Percentiles rank a stretch among this genome's conserved stretches.
These are phyloP conservation scores for Quaeritorhiza haematococci DNA, from an alignment of 371 early-diverging fungal species.

Conservation along the genomic window DNA sequence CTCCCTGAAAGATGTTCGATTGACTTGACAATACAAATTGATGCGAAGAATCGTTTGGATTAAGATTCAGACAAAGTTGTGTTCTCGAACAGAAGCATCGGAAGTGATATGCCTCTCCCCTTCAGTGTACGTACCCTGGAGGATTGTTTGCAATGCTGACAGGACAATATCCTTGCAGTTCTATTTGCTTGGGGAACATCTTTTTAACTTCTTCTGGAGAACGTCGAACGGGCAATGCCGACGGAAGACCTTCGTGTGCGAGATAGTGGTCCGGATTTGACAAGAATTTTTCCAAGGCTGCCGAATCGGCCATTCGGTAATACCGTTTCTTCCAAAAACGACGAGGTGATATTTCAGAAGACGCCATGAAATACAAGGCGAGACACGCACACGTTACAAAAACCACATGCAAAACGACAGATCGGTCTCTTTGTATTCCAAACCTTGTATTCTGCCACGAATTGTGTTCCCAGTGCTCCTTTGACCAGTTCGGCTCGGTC, in stretches of 20 bases:
- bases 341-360: no score
- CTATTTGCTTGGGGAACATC: constrained; percentile 40
- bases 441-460: constrained; percentile 40
- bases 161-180: constrained; percentile 48
- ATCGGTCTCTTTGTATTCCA: not conserved
- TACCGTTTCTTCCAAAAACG: constrained; percentile 31
- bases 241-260: constrained; percentile 26
- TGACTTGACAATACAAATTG: not conserved
- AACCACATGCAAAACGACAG: not conserved
- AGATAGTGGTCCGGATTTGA: constrained; percentile 31
- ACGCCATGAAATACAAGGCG: no score
- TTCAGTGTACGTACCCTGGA: constrained; percentile 23
- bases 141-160: constrained; percentile 37
- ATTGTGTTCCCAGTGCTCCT: constrained; percentile 19
- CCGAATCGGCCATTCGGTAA: constrained; percentile 27
- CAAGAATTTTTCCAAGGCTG: constrained; percentile 30
- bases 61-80: no score
- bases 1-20: constrained; percentile 32
- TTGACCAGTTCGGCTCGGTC: constrained; percentile 29
- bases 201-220: constrained; percentile 21
- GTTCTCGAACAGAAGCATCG: no score
- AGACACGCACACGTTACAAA: no score
- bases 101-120: no score
- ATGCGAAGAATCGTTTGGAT: not conserved
- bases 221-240: constrained; percentile 23